Percentiles rank a stretch among this genome's conserved stretches.
Conservation (phyloP, 2,329 filamentous ascomycete species). For the Hymenoscyphus scutula region DNA sequence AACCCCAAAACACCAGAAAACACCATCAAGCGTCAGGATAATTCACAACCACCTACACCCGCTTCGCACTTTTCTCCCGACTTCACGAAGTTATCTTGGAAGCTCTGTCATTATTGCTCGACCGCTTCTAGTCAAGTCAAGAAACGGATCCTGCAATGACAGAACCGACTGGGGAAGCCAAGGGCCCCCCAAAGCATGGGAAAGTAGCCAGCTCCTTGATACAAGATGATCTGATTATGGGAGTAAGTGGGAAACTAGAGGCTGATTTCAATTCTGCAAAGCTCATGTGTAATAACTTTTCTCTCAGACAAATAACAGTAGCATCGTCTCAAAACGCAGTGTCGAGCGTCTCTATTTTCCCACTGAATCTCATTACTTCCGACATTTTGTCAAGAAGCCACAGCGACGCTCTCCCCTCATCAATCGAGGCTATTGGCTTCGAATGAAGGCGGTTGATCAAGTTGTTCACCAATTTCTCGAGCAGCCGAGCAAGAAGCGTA, state of each 20-base stretch:
- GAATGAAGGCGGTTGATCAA: conserved; percentile 78
- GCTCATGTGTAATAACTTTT: conserved; percentile 8
- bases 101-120: not conserved
- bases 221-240: conserved; percentile 46
- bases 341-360: conserved; percentile 87
- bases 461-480: conserved; percentile 72
- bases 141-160: not conserved
- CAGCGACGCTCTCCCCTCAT: conserved; percentile 83
- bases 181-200: not conserved
- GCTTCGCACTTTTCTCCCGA: not conserved
- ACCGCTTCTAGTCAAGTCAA: not conserved
- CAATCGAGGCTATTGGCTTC: conserved; percentile 84
- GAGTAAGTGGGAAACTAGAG: conserved; percentile 20
- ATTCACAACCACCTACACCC: no score
- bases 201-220: conserved; percentile 15
- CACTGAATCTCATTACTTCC: conserved; percentile 76
- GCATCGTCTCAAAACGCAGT: conserved; percentile 87
- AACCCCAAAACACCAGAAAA: not conserved
- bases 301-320: conserved; percentile 80
- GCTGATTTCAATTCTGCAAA: not conserved
- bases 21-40: no score
- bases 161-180: not conserved
- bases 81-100: not conserved
- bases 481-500: conserved; percentile 52
- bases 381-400: conserved; percentile 82